Evolutionary conservation across 2,329 filamentous ascomycete genomes (phyloP), one percentile per base, ranked within the genome.

Genomic region (Trichoderma arundinaceum): DNA sequence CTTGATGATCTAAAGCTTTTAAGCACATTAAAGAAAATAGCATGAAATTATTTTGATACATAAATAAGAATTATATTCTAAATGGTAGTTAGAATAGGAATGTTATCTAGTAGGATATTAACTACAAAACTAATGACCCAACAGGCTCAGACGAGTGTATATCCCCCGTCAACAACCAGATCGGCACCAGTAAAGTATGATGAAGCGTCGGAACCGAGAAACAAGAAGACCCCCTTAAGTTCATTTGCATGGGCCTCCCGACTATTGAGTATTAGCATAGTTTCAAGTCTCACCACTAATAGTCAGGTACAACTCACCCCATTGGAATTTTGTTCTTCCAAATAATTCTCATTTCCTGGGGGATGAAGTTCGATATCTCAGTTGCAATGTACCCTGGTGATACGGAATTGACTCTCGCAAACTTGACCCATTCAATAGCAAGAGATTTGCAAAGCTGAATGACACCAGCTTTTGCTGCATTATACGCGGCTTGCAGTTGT

Each of bases 281-380:
- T 28, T 28, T 28, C 2, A 28, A 28, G 22, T 4, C 22, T 28
- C 4, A 4, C 22, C 22, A 28, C 22, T 28, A 28, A 28, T 28
- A 28, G 22, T 28, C 2, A 4, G 22, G 22, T 28, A 28, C 4
- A 13, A 53, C 51, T 53, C n/a, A 53, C 51, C 51, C 51, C 33
- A 53, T 53, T 15, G 51, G 51, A 38, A 53, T 53, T 38, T 53
- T 53, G 10, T 53, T 53, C 51, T 53, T 53, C 51, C 51, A 53
- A 5, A 53, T 53, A 7, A 53, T 15, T 22, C 51, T 38, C 51
- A 53, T 53, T 9, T 53, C 51, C n/a, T 53, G 51, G 9, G 51
- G 51, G 19, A 53, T 53, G 15, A 53, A 53, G n/a, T 38, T 53
- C 8, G 51, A 53, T 38, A 53, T 53, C 51, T 53, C 51, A 15